Evolutionary conservation across 129 eudicot species (phyloP).

Genomic region (Centrapalus pauciflorus): DNA sequence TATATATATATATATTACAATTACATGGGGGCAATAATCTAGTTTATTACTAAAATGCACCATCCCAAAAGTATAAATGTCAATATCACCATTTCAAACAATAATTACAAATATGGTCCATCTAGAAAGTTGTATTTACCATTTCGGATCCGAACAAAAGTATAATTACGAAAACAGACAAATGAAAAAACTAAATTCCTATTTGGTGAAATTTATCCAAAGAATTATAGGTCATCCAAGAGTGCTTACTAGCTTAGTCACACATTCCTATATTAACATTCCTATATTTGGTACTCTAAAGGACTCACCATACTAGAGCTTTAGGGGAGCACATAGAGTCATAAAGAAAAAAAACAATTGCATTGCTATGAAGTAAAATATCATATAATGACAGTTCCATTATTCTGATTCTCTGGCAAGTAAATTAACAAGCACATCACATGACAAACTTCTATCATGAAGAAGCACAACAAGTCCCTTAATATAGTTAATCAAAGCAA

Average conservation of each 20-base stretch:
- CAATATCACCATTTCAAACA: too few relatives aligned
- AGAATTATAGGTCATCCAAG: conserved; percentile 10
- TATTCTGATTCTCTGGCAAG: not conserved
- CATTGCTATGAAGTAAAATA: not conserved
- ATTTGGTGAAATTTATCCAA: too few relatives aligned
- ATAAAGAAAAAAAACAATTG: not conserved
- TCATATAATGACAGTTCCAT: not conserved
- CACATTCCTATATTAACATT: too few relatives aligned
- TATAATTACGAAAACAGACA: too few relatives aligned
- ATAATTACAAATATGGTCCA: too few relatives aligned
- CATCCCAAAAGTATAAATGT: too few relatives aligned
- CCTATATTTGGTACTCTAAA: not conserved
- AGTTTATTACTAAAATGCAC: too few relatives aligned
- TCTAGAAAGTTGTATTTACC: too few relatives aligned
- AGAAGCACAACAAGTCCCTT: not conserved
- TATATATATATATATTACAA: too few relatives aligned
- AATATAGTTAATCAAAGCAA: not conserved
- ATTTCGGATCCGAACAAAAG: too few relatives aligned
- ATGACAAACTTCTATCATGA: not conserved
- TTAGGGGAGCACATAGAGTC: not conserved
- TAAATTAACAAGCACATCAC: not conserved
- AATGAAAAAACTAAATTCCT: too few relatives aligned
- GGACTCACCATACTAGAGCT: not conserved
- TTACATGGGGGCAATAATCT: too few relatives aligned
- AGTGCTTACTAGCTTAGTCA: not conserved